Evolutionary conservation across 176 grass and related monocot species (phyloP).

Genomic region (Paspalum vaginatum): DNA sequence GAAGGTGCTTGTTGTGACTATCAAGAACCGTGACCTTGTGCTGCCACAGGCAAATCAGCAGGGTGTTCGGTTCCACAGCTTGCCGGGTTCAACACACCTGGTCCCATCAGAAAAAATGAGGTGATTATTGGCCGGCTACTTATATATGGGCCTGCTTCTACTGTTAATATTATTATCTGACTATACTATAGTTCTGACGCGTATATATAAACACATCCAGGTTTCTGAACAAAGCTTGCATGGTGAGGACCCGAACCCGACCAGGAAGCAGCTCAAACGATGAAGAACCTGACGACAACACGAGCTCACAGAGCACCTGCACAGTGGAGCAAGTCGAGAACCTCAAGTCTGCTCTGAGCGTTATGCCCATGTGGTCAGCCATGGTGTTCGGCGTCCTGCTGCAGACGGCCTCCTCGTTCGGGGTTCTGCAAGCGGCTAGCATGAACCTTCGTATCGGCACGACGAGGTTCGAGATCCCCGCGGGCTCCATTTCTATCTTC

Average conservation of each 20-base stretch:
- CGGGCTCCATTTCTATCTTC: constrained; percentile 47
- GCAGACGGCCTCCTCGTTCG: constrained; percentile 39
- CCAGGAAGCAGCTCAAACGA: background rate
- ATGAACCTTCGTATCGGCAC: constrained; percentile 47
- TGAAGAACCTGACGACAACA: background rate
- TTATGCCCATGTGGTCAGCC: constrained; percentile 56
- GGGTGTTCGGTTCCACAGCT: background rate
- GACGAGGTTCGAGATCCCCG: constrained; percentile 21
- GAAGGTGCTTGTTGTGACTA: constrained; percentile 16
- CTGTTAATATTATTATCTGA: no score
- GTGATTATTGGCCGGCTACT: background rate
- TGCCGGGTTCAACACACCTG: background rate
- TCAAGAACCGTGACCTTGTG: constrained; percentile 29
- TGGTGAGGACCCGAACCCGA: constrained; percentile 2
- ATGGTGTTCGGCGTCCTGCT: constrained; percentile 37
- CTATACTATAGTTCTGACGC: no score
- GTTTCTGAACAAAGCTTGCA: constrained; percentile 54
- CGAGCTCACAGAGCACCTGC: constrained; percentile 1
- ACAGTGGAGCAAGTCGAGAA: constrained; percentile 54
- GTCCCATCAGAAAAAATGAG: constrained; percentile 37
- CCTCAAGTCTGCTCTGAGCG: constrained; percentile 45
- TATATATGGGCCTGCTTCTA: no score
- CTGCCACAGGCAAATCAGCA: background rate
- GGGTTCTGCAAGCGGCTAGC: constrained; percentile 42
- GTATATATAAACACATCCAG: background rate